These are phyloP conservation scores for Monosporozyma yasuniensis DNA, from an alignment of 805 yeast species.

Conservation along the genomic window DNA sequence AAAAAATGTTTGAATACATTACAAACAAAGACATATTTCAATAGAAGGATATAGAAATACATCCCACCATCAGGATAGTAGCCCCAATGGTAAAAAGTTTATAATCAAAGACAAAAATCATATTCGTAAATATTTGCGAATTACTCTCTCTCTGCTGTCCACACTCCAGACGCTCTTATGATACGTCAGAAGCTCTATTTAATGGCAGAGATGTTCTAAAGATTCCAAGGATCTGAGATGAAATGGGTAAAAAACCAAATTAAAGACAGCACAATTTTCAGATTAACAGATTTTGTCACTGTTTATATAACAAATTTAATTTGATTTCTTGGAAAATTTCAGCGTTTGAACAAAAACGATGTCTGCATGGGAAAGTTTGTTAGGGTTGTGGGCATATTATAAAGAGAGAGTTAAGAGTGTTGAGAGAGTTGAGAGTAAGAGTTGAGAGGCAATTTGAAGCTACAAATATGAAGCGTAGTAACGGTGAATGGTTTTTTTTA, in stretches of 20 bases:
- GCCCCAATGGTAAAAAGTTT: conserved; percentile 4
- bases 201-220: conserved; percentile 26
- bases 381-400: too few species aligned
- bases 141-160: conserved; percentile 45
- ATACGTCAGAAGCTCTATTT: conserved; percentile 33
- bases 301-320: background rate
- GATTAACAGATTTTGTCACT: background rate
- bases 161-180: conserved; percentile 32
- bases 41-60: background rate
- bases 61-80: background rate
- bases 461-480: too few species aligned
- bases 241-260: conserved; percentile 9
- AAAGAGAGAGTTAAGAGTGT: too few species aligned
- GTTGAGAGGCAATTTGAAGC: too few species aligned
- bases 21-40: background rate
- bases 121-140: background rate
- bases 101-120: conserved; percentile 1
- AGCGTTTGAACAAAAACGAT: too few species aligned
- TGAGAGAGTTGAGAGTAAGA: too few species aligned
- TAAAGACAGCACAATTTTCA: background rate
- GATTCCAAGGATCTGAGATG: conserved; percentile 22
- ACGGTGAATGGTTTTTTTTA: too few species aligned
- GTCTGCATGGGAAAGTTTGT: background rate
- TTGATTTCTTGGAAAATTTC: too few species aligned
- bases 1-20: conserved; percentile 6